A percentile compares a stretch with the other conserved stretches of the same genome.
phyloP scores from a whole-genome alignment of 768 basidiomycete genomes.

The Candolleomyces eurysporus region DNA sequence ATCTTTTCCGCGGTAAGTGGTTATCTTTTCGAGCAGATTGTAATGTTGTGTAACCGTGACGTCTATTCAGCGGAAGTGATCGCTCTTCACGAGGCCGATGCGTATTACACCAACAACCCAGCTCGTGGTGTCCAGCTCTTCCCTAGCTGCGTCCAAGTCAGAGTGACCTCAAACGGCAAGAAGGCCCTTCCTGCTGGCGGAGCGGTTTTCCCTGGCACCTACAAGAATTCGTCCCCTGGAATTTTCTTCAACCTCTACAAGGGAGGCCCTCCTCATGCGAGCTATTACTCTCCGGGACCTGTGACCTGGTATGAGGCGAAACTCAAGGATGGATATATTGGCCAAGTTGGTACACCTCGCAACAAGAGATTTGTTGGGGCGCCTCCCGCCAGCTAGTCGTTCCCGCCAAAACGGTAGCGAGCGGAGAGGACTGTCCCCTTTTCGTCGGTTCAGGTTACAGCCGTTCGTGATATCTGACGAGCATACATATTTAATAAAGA shows the following conservation, averaged over 20 bases:
- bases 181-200: constrained; percentile 23
- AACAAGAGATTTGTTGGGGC: too few relatives aligned
- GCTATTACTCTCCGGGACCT: constrained; percentile 30
- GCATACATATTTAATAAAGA: too few relatives aligned
- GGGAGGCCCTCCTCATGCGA: constrained; percentile 15
- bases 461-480: too few relatives aligned
- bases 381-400: too few relatives aligned
- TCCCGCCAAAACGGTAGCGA: too few relatives aligned
- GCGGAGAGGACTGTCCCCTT: too few relatives aligned
- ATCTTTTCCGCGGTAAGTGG: constrained; percentile 30
- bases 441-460: too few relatives aligned
- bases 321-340: constrained; percentile 21
- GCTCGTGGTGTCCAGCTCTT: constrained; percentile 49
- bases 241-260: constrained; percentile 31
- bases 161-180: constrained; percentile 31
- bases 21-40: not conserved
- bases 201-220: constrained; percentile 29
- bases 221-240: constrained; percentile 29
- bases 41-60: constrained; percentile 6
- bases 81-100: constrained; percentile 32
- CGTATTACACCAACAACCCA: constrained; percentile 25
- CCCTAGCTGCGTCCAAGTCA: constrained; percentile 48
- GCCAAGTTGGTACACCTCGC: too few relatives aligned
- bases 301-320: constrained; percentile 27
- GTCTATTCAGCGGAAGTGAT: constrained; percentile 30